Base-by-base conservation (phyloP, 805 yeast species). In the Candida namnaoensis region DNA sequence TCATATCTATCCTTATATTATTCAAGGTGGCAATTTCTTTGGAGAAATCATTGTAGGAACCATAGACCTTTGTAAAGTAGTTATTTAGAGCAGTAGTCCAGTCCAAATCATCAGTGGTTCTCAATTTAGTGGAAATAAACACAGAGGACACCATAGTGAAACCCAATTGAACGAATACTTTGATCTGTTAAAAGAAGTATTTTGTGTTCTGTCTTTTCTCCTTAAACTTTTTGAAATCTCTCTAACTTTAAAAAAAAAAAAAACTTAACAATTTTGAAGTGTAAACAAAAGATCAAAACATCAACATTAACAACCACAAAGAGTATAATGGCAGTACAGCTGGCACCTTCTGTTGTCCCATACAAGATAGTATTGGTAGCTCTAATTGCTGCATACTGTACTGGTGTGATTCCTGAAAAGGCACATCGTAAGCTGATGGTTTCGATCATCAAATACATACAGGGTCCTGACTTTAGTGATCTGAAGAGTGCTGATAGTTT, bases 81-180 rank as follows among this genome's bases (percentile, higher is more conserved):
- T 66, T 55, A 47, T 69, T 71, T 47, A 87, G 61, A 0, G 88
- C 81, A 14, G 69, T 61, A 1, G 62, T 47, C 95, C 95, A 87
- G 56, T 80, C 84, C 45, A 77, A 62, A 13, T 70, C 78, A 28
- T 72, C 76, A 1, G 88, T 74, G 28, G 59, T 55, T 49, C 72
- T 68, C 19, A 60, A 48, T 33, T 49, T 44, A 2, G 57, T 46
- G 23, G 50, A 41, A 30, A 56, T 52, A 44, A 54, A 50, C 35
- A 36, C 40, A 27, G 30, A 27, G 5, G 11, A 27, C 30, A 27
- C 30, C 30, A 27, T 27, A 9, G 5, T 27, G 30, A 27, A 27
- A 2, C 11, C 11, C 30, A 27, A 27, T 3, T 27, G 30, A 4
- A 27, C 19, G 19, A n/a, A n/a, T 19, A 19, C 3, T 19, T 19